Evolutionary conservation across 2,329 filamentous ascomycete species (phyloP), one percentile per base, ranked within the genome.

Genomic region (Neofusicoccum sp.): DNA sequence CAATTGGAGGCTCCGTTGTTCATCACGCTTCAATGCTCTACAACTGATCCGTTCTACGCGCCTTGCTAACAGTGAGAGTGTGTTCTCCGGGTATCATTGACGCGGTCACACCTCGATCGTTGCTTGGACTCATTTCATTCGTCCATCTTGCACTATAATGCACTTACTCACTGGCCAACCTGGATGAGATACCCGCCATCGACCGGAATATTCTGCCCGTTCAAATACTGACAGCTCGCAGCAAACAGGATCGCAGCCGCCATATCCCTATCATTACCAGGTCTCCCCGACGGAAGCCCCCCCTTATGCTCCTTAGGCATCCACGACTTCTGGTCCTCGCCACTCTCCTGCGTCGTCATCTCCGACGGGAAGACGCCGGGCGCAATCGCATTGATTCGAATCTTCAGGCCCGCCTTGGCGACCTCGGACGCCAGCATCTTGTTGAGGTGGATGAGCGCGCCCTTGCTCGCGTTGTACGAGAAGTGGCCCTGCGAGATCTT

Each of bases 201-300:
- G 4, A 86, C 81, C 1, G 80, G 77, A 28, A 84, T 60, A 48
- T 70, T 71, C 6, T 79, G 75, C 0, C 81, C 81, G 64, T 84
- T 84, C 11, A 83, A 70, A 65, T 83, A 84, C 67, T 80, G 80
- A 67, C 77, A 81, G 36, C 69, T 74, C n/a, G 80, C 82, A 16
- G 79, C 76, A 65, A 84, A 87, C 31, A 88, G 71, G 3, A 87
- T 78, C 0, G 82, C 83, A 45, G 80, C 79, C 0, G 83, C 85
- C 80, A 87, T 87, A 69, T 87, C 85, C 36, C 81, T 72, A 66
- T 87, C 86, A 31, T 84, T 81, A 0, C 85, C 86, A 0, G 84
- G 84, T 47, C 83, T 70, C 64, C 76, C 74, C 5, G 82, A 80
- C 6, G 83, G 82, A 56, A 84, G 74, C 65, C 75, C 69, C 61